These are phyloP conservation scores for Leccinum arenicola DNA, from an alignment of 768 basidiomycete genomes.

Conservation along the genomic window DNA sequence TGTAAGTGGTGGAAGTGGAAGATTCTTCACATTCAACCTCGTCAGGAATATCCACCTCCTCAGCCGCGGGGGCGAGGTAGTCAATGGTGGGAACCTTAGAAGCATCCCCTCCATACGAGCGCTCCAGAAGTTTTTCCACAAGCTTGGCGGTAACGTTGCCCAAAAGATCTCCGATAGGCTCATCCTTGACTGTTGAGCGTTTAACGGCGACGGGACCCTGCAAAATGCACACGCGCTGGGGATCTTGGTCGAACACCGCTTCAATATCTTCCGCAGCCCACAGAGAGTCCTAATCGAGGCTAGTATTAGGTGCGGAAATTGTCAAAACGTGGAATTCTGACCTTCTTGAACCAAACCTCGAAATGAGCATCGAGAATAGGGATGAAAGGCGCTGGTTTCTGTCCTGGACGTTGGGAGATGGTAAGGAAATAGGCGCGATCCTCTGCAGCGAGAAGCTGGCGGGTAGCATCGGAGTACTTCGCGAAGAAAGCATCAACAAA, in stretches of 20 bases:
- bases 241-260: slow-evolving; percentile 98
- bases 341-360: slow-evolving; percentile 99
- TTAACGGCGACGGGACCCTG: slow-evolving; percentile 96
- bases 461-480: slow-evolving; percentile 75
- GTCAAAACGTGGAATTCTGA: slow-evolving; percentile 28
- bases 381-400: slow-evolving; percentile 98
- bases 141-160: slow-evolving; percentile 83
- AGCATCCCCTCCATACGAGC: slow-evolving; percentile 74
- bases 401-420: slow-evolving; percentile 92
- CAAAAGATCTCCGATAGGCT: slow-evolving; percentile 89
- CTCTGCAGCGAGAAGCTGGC: slow-evolving; percentile 88
- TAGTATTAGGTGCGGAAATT: slow-evolving; percentile 10
- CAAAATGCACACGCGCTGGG: slow-evolving; percentile 95
- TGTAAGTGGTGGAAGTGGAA: slow-evolving; percentile 46
- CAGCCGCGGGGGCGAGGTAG: slow-evolving; percentile 67
- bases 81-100: slow-evolving; percentile 76
- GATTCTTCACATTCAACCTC: slow-evolving; percentile 43
- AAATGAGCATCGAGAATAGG: slow-evolving; percentile 91
- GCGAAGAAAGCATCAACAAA: slow-evolving; percentile 84
- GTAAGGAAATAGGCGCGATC: slow-evolving; percentile 95
- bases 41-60: slow-evolving; percentile 34
- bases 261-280: slow-evolving; percentile 99
- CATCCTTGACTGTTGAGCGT: slow-evolving; percentile 83
- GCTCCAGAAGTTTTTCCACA: slow-evolving; percentile 72
- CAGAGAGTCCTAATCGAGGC: slow-evolving; percentile 71